Conservation (phyloP, 2,329 filamentous ascomycete genomes). For the Rachicladosporium sp. region DNA sequence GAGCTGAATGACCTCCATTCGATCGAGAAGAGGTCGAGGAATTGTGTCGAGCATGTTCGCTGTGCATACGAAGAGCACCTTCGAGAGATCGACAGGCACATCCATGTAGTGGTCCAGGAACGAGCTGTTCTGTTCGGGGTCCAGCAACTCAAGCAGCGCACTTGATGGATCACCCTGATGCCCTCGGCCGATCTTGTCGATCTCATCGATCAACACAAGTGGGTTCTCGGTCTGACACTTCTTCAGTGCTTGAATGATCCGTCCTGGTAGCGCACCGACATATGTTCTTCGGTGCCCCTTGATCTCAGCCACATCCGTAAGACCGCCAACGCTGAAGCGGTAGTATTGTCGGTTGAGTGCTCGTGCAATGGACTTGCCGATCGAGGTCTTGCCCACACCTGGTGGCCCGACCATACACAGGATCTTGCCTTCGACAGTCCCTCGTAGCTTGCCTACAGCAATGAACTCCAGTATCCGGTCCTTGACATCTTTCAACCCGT, state of each 20-base stretch:
- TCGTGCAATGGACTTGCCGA: slow-evolving; percentile 92
- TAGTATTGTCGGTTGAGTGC: slow-evolving; percentile 95
- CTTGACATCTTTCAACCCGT: slow-evolving; percentile 95
- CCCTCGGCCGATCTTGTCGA: slow-evolving; percentile 94
- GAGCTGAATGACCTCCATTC: slow-evolving; percentile 94
- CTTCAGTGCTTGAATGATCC: slow-evolving; percentile 96
- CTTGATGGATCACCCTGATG: slow-evolving; percentile 95
- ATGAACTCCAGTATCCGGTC: slow-evolving; percentile 98
- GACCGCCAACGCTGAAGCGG: slow-evolving; percentile 90
- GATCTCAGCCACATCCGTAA: slow-evolving; percentile 96
- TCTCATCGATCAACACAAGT: slow-evolving; percentile 87
- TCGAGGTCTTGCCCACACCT: slow-evolving; percentile 96
- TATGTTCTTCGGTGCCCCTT: slow-evolving; percentile 96
- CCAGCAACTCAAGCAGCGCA: slow-evolving; percentile 81
- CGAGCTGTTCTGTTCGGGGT: slow-evolving; percentile 93
- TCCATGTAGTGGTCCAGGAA: slow-evolving; percentile 99
- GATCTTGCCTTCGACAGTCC: slow-evolving; percentile 96
- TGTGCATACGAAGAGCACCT: slow-evolving; percentile 96
- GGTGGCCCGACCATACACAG: slow-evolving; percentile 94
- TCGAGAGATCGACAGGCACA: slow-evolving; percentile 90
- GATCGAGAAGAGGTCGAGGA: slow-evolving; percentile 79
- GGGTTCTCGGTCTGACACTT: slow-evolving; percentile 99
- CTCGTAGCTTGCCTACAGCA: slow-evolving; percentile 89
- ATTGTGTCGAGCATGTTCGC: slow-evolving; percentile 99
- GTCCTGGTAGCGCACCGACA: slow-evolving; percentile 85